Evolutionary conservation across 108 stramenopile species (phyloP), one percentile per base, ranked within the genome.

Genomic region (Cyclotella sp.): DNA sequence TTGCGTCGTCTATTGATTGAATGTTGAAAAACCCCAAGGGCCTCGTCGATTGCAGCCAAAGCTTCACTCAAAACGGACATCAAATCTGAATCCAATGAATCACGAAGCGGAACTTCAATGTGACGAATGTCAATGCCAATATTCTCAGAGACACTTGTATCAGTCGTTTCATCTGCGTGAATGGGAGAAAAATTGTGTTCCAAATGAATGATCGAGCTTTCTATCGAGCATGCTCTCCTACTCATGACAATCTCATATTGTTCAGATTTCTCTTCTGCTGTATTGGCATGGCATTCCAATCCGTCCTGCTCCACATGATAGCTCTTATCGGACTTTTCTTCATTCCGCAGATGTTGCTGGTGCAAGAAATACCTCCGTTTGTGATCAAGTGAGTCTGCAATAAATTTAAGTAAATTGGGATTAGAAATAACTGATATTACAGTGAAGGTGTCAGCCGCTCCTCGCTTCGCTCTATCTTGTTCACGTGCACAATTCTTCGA

Each of bases 351-450:
- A 22, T 66, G 41, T 66, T 66, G 64, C 64, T 27, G 7, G 19
- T 44, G n/a, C 21, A 41, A 11, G 9, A 59, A 21, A 59, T 43
- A n/a, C 40, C 19, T 60, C 11, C 60, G 68, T 49, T 75, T 65
- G 34, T 65, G 13, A 42, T 81, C 63, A 52, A 81, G 34, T 15
- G 47, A 9, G 34, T 75, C 69, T 3, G 68, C 41, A 8, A 60
- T 73, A 24, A 73, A 63, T 46, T 46, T 39, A 21, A 81, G 63
- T 43, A 70, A 65, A 28, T 71, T 70, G 1, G 61, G 67, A 51
- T 68, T 70, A 9, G 74, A 75, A 9, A 81, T 46, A 19, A 81
- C 43, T 41, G 80, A 75, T 34, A 81, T 75, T 7, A 81, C 74
- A 0, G 80, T 75, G n/a, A 75, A 44, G 1, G 73, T 73, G 14